These are phyloP conservation scores for Penicillium longicatenatum DNA, from an alignment of 495 filamentous ascomycete genomes.

Conservation along the genomic window DNA sequence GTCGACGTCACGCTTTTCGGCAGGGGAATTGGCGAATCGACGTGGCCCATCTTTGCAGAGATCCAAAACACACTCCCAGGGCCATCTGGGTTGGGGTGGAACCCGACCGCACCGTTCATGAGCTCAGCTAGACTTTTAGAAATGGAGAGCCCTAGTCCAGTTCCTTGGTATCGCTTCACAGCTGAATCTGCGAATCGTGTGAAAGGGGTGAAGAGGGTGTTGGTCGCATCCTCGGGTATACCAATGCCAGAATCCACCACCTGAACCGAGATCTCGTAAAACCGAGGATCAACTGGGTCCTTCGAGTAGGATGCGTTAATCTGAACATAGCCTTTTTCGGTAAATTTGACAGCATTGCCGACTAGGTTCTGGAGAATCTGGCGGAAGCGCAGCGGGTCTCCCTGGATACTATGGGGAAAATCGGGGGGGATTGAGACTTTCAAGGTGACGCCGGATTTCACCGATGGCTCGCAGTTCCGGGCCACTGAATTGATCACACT, in stretches of 20 bases:
- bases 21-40: conserved; percentile 13
- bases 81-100: conserved; percentile 53
- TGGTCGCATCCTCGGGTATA: conserved; percentile 72
- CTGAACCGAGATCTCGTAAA: conserved; percentile 49
- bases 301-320: conserved; percentile 54
- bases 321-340: conserved; percentile 67
- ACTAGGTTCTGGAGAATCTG: conserved; percentile 86
- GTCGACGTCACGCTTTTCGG: not conserved
- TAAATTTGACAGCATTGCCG: conserved; percentile 91
- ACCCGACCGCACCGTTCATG: conserved; percentile 76
- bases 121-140: conserved; percentile 78
- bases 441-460: conserved; percentile 61
- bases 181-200: conserved; percentile 82
- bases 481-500: conserved; percentile 56
- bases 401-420: conserved; percentile 44
- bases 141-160: conserved; percentile 79
- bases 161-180: conserved; percentile 75
- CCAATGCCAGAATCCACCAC: conserved; percentile 85
- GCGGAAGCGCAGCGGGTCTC: conserved; percentile 76
- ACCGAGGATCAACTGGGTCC: conserved; percentile 39
- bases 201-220: conserved; percentile 81
- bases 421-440: conserved; percentile 48
- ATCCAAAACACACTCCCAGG: conserved; percentile 64
- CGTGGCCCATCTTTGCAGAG: conserved; percentile 51
- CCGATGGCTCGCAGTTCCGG: conserved; percentile 52